These are phyloP conservation scores for Takashimella koratensis DNA, from an alignment of 1,284 basidiomycete genomes.

Conservation along the genomic window DNA sequence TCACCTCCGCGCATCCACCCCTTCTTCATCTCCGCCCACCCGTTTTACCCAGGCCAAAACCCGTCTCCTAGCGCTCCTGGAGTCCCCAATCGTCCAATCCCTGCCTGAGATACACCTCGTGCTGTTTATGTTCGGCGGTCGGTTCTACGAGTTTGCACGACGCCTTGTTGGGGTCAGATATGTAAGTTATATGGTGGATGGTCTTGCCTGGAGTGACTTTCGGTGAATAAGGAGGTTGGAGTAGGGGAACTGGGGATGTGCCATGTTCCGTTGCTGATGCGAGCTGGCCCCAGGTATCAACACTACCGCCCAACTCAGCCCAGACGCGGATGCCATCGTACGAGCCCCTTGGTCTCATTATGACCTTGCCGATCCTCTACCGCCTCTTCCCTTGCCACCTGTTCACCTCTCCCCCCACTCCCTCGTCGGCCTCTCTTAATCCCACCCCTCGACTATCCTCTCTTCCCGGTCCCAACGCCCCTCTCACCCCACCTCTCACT, in stretches of 20 bases:
- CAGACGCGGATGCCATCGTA: conserved; percentile 74
- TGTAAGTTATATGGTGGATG: conserved; percentile 55
- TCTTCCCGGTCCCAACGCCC: neutral
- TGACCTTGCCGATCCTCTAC: conserved; percentile 65
- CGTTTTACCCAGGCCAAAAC: conserved; percentile 7
- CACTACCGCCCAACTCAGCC: conserved; percentile 60
- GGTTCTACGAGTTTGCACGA: conserved; percentile 70
- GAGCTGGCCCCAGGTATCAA: conserved; percentile 72
- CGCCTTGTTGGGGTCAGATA: conserved; percentile 68
- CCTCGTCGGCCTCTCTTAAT: neutral
- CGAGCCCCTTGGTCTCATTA: conserved; percentile 73
- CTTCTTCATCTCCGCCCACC: conserved; percentile 4
- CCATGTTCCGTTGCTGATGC: no score
- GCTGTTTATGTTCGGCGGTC: conserved; percentile 72
- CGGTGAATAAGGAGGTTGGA: no score
- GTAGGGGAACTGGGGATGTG: no score
- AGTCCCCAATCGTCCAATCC: conserved; percentile 33
- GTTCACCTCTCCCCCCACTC: neutral
- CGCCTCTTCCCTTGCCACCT: conserved; percentile 46
- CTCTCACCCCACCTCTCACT: conserved; percentile 4
- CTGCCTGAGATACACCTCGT: conserved; percentile 70
- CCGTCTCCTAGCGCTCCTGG: conserved; percentile 24
- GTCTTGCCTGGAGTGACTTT: no score
- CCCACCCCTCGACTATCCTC: neutral
- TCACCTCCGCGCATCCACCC: conserved; percentile 45